Evolutionary conservation across 495 filamentous ascomycete species (phyloP), one percentile per base, ranked within the genome.

Genomic region (Talaromyces adpressus): DNA sequence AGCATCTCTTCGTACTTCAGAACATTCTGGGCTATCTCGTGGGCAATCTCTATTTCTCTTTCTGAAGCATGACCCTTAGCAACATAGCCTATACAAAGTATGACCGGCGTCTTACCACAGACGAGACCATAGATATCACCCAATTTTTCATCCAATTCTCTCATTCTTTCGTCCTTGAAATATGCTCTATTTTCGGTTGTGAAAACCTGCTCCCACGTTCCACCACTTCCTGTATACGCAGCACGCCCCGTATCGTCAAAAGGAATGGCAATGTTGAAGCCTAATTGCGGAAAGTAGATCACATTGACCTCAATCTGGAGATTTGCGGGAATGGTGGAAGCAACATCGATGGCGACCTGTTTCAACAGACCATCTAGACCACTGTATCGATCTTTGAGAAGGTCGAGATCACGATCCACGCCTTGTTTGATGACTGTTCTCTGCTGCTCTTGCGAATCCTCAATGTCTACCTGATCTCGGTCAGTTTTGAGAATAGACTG

Each of bases 221-320:
- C 67, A 0, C 81, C 76, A 45, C 82, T 76, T 4, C 91, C 91
- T 61, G 84, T 79, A 68, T 89, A 98, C 0, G 85, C 77, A 0
- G 86, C 84, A 59, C 81, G 75, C 0, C 88, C 87, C 6, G 79
- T 71, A 18, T 80, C 75, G 67, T 92, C 85, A 11, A 89, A 72
- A 1, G 83, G 81, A 23, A 97, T 86, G 0, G 88, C 87, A 25
- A 92, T 89, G 18, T 97, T 83, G 73, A 96, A 98, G 2, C 94
- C 95, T 14, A 97, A 82, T 69, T 96, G 91, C 9, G 92, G 92
- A 67, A 97, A 91, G 71, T 93, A 93, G 22, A 95, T 89, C 57
- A 89, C 87, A 62, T 90, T 91, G 74, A 97, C 66, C 70, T 86
- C 75, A 62, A 86, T 70, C 74, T 82, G 75, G 70, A 89, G 67